Conservation (phyloP, 1,284 basidiomycete species). For the Cryptococcus sp. region DNA sequence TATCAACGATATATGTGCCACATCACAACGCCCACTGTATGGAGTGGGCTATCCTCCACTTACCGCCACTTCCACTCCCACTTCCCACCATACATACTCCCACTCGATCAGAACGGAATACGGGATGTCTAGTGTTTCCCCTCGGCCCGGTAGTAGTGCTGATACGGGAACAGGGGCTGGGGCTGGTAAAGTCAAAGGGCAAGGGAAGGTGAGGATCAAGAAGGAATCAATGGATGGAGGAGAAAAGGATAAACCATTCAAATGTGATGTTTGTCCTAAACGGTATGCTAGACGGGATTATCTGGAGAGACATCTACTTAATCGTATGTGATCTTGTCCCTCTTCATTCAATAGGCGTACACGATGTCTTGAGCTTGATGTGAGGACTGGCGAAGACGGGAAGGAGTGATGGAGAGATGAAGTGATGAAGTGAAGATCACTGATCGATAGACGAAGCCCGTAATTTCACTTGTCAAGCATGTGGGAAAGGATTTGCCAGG, state of each 20-base stretch:
- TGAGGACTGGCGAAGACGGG: neutral
- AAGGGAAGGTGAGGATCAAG: too few relatives aligned
- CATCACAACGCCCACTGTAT: neutral
- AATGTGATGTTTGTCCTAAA: constrained; percentile 13
- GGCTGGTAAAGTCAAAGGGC: too few relatives aligned
- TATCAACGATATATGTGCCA: too few relatives aligned
- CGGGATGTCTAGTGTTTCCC: too few relatives aligned
- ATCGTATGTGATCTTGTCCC: constrained; percentile 6
- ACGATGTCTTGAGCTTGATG: neutral
- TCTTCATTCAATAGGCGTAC: neutral
- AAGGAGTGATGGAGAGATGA: neutral
- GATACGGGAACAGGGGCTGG: too few relatives aligned
- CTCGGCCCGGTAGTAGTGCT: too few relatives aligned
- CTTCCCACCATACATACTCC: neutral
- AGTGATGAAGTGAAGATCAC: neutral
- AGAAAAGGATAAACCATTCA: neutral
- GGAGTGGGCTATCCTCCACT: neutral
- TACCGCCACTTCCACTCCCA: neutral
- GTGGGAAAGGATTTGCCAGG: constrained; percentile 12
- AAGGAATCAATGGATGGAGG: too few relatives aligned
- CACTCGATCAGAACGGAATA: too few relatives aligned
- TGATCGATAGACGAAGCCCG: neutral
- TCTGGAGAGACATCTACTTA: constrained; percentile 17
- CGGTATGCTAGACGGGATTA: constrained; percentile 14
- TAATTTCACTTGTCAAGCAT: constrained; percentile 4